A percentile compares a stretch with the other conserved stretches of the same genome.
phyloP scores from a whole-genome alignment of 352 stramenopile genomes.

The Pythium aquatile region DNA sequence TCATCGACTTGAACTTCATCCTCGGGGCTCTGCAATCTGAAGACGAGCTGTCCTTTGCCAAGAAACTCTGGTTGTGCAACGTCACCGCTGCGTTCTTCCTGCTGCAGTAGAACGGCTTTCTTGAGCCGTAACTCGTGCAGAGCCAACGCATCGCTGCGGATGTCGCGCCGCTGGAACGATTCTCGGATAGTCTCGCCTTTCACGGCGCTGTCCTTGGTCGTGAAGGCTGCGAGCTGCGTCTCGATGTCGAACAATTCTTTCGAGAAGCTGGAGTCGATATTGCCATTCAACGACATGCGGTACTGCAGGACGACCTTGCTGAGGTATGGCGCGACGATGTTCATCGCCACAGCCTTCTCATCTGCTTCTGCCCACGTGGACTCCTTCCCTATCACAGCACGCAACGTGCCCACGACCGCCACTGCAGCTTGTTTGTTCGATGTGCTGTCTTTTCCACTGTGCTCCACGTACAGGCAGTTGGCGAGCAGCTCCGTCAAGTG shows the following conservation, averaged over 20 bases:
- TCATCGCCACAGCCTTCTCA: constrained; percentile 19
- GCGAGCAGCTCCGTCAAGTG: constrained; percentile 54
- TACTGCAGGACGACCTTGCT: constrained; percentile 53
- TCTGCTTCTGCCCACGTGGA: constrained; percentile 7
- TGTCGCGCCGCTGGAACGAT: constrained; percentile 72
- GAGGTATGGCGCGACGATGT: constrained; percentile 42
- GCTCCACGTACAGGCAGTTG: constrained; percentile 60
- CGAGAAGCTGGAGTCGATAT: constrained; percentile 36
- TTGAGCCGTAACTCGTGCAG: constrained; percentile 47
- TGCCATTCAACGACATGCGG: constrained; percentile 45
- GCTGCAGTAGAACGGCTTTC: constrained; percentile 7
- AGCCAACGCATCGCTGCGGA: constrained; percentile 63
- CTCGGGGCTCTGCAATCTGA: not conserved
- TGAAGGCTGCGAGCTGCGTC: constrained; percentile 35
- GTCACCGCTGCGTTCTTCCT: not conserved
- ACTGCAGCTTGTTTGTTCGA: constrained; percentile 43
- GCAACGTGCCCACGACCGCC: constrained; percentile 42
- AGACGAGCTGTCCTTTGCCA: not conserved
- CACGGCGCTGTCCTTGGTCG: constrained; percentile 49
- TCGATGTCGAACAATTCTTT: constrained; percentile 59
- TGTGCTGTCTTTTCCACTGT: constrained; percentile 24
- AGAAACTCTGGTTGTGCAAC: not conserved
- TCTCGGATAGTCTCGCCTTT: constrained; percentile 73
- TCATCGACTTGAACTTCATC: constrained; percentile 11
- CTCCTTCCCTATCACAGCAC: constrained; percentile 31